These are phyloP conservation scores for Cordia subcordata DNA, from an alignment of 257 asterid genomes.

Conservation along the genomic window DNA sequence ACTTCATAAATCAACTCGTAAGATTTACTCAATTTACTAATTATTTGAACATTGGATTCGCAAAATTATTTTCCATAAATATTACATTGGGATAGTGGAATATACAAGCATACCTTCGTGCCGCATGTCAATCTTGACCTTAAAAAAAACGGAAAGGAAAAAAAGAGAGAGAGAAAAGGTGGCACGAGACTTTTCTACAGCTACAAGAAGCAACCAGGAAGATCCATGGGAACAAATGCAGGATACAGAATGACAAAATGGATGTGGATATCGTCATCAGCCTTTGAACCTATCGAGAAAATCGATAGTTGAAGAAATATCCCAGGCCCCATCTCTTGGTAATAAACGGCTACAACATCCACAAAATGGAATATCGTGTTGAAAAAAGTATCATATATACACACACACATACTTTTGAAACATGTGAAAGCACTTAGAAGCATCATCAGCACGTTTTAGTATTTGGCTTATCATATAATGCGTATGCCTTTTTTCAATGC, in stretches of 20 bases:
- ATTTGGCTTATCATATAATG: not conserved
- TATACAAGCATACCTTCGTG: too few relatives aligned
- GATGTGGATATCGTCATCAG: not conserved
- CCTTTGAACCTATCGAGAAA: not conserved
- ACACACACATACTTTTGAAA: too few relatives aligned
- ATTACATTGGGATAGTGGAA: too few relatives aligned
- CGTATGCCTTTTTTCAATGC: not conserved
- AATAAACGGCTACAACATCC: conserved; percentile 5
- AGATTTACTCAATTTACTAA: too few relatives aligned
- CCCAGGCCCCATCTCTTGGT: conserved; percentile 13
- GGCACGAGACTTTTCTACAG: not conserved
- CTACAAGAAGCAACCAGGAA: conserved; percentile 26
- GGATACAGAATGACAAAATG: not conserved
- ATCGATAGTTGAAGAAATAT: conserved; percentile 9
- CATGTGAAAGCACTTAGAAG: not conserved
- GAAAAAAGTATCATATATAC: too few relatives aligned
- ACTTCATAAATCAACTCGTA: too few relatives aligned
- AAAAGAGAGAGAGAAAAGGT: not conserved
- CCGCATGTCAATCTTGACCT: conserved; percentile 19
- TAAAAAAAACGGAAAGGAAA: too few relatives aligned
- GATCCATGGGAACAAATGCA: not conserved
- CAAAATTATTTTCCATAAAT: not conserved
- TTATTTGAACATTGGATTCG: not conserved
- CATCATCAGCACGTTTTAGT: conserved; percentile 3
- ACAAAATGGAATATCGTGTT: not conserved